Evolutionary conservation across 2,329 filamentous ascomycete genomes (phyloP).

Genomic region (Drechslerella coelobrocha): DNA sequence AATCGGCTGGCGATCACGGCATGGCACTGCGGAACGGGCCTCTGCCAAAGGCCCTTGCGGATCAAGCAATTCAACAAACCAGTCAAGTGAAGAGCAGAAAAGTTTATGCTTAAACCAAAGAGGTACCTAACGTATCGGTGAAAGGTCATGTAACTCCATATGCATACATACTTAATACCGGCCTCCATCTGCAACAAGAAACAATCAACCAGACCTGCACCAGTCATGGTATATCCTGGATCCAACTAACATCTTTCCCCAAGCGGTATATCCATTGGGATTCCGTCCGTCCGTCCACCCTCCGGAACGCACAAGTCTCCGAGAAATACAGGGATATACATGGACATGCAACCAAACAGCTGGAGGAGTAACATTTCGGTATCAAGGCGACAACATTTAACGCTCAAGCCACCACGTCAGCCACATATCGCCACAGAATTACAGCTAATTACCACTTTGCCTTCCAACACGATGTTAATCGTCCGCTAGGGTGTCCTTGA

Average conservation of each 20-base stretch:
- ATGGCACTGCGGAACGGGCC: neutral
- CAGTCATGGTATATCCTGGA: neutral
- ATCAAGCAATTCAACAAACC: too few relatives aligned
- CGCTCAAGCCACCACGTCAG: neutral
- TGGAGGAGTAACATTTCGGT: neutral
- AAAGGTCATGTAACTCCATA: too few relatives aligned
- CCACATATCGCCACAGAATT: neutral
- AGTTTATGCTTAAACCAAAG: too few relatives aligned
- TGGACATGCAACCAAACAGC: neutral
- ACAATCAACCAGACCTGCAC: too few relatives aligned
- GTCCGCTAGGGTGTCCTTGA: slow-evolving; percentile 58
- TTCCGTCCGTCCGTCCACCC: too few relatives aligned
- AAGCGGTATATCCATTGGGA: neutral
- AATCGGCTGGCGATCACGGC: slow-evolving; percentile 1
- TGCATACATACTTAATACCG: too few relatives aligned
- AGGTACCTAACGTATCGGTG: too few relatives aligned
- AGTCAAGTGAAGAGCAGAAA: too few relatives aligned
- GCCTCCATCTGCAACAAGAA: too few relatives aligned
- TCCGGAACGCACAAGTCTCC: neutral
- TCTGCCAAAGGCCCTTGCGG: too few relatives aligned
- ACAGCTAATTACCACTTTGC: neutral
- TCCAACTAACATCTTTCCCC: neutral
- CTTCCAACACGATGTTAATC: too few relatives aligned
- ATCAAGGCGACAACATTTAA: neutral
- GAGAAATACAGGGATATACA: neutral